phyloP scores from a whole-genome alignment of 352 stramenopile species.

The Phytophthora multivora region DNA sequence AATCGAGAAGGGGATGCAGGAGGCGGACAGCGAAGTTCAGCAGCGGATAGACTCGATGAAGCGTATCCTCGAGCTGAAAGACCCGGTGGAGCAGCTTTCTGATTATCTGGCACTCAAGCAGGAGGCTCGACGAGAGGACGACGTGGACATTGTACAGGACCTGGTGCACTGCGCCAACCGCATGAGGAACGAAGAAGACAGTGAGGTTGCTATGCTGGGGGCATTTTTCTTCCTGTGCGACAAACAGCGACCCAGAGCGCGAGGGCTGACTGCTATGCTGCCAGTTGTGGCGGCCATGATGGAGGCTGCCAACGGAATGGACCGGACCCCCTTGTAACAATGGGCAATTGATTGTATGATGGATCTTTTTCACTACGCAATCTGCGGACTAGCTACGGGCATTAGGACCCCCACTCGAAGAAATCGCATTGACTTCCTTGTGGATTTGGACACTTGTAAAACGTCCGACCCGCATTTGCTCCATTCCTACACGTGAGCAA shows the following conservation, averaged over 20 bases:
- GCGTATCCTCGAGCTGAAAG: constrained; percentile 55
- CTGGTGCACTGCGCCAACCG: constrained; percentile 56
- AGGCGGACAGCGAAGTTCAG: constrained; percentile 38
- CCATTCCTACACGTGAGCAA: constrained; percentile 73
- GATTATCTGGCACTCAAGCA: constrained; percentile 66
- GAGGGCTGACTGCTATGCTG: constrained; percentile 44
- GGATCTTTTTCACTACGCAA: constrained; percentile 11
- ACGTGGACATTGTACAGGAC: constrained; percentile 49
- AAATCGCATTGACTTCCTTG: constrained; percentile 88
- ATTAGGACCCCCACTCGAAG: constrained; percentile 90
- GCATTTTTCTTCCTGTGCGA: constrained; percentile 72
- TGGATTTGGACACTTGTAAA: constrained; percentile 92
- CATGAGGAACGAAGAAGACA: constrained; percentile 51
- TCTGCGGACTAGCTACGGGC: background rate
- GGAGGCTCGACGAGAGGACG: constrained; percentile 33
- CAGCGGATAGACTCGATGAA: constrained; percentile 57
- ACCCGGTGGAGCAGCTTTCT: constrained; percentile 63
- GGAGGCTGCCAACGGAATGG: constrained; percentile 38
- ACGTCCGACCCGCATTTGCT: constrained; percentile 91
- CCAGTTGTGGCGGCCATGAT: constrained; percentile 72
- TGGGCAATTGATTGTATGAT: background rate
- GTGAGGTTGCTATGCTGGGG: constrained; percentile 58
- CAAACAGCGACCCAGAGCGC: constrained; percentile 15
- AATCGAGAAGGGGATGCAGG: constrained; percentile 51
- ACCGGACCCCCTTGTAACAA: constrained; percentile 35